Percentiles rank a stretch among this genome's conserved stretches.
These are phyloP conservation scores for Syzygium jambos DNA, from an alignment of 345 rosid species.

Conservation along the genomic window DNA sequence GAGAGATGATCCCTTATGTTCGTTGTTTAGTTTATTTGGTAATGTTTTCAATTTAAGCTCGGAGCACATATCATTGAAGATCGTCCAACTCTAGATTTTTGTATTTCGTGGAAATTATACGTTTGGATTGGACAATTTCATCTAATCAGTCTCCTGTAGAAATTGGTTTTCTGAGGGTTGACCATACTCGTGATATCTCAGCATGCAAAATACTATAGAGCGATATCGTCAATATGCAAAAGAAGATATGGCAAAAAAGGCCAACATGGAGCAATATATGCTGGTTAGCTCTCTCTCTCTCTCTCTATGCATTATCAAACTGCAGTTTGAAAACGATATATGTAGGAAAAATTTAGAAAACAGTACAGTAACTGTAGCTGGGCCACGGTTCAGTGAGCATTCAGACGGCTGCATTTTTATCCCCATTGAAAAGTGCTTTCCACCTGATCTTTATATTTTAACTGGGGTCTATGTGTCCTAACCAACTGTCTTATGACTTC, in stretches of 20 bases:
- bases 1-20: background rate
- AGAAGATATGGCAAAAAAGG: background rate
- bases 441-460: background rate
- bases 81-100: background rate
- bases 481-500: background rate
- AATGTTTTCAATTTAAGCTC: background rate
- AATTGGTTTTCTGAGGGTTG: background rate
- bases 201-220: background rate
- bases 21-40: background rate
- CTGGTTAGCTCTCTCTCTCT: conserved; percentile 25
- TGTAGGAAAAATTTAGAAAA: background rate
- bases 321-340: background rate
- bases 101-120: background rate
- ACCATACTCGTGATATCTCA: background rate
- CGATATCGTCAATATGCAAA: background rate
- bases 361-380: background rate
- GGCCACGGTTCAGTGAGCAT: background rate
- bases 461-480: background rate
- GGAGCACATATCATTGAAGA: background rate
- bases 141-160: background rate
- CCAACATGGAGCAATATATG: conserved; percentile 6
- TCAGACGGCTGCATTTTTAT: background rate
- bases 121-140: background rate
- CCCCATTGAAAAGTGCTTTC: background rate
- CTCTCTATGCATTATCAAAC: background rate